These are phyloP conservation scores for Microsporum audouinii DNA, from an alignment of 2,329 filamentous ascomycete genomes.

Conservation along the genomic window DNA sequence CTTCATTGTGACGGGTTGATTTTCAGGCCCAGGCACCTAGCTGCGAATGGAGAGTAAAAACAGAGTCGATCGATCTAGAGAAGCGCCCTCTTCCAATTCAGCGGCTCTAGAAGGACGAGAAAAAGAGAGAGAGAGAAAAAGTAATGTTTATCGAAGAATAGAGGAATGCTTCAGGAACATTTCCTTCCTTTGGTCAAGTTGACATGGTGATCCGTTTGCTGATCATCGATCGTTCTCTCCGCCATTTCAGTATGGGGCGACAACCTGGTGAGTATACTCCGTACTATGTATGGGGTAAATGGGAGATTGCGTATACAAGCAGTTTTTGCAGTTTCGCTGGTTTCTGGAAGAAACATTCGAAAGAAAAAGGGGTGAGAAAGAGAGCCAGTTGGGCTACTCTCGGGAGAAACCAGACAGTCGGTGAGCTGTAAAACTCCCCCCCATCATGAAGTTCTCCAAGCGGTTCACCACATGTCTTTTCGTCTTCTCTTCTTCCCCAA, in stretches of 20 bases:
- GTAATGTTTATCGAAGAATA: not conserved
- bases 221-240: not conserved
- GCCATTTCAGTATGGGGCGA: not conserved
- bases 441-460: not conserved
- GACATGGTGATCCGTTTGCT: not conserved
- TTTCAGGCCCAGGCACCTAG: not conserved
- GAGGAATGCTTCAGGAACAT: not conserved
- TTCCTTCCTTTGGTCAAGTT: not conserved
- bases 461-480: not conserved
- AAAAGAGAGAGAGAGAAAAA: not conserved
- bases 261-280: not conserved
- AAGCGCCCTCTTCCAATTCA: not conserved
- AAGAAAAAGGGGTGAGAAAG: not conserved
- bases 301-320: not conserved
- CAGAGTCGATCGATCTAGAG: not conserved
- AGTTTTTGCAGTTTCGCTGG: not conserved
- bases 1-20: not conserved
- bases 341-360: not conserved
- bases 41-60: not conserved
- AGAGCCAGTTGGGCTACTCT: not conserved
- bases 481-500: not conserved
- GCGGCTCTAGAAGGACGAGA: not conserved
- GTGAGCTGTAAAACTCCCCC: not conserved
- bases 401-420: not conserved
- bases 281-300: not conserved